phyloP scores from a whole-genome alignment of 371 early-diverging fungal genomes.

The Haplosporangium sp. region DNA sequence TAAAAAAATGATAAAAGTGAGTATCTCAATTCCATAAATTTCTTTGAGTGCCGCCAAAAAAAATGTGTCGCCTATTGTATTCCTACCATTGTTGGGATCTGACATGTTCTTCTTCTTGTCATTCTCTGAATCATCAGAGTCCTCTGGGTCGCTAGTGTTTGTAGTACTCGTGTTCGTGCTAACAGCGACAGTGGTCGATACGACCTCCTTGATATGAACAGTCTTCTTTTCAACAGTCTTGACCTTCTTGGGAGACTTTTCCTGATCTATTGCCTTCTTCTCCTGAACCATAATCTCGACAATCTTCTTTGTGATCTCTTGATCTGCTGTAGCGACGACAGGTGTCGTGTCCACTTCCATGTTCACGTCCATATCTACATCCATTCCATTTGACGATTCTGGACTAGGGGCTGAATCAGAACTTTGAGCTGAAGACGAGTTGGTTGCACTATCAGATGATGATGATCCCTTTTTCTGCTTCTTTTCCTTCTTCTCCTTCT shows the following conservation, averaged over 20 bases:
- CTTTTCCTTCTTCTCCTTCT: conserved; percentile 20
- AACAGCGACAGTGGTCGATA: not conserved
- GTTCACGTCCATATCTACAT: conserved; percentile 16
- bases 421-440: not conserved
- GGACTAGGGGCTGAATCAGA: not conserved
- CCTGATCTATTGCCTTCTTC: conserved; percentile 10
- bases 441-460: not conserved
- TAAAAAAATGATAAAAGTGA: not conserved
- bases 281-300: conserved; percentile 12
- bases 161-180: not conserved
- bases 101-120: not conserved
- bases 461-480: not conserved
- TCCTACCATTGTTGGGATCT: too few relatives aligned
- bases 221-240: conserved; percentile 10
- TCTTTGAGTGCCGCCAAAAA: not conserved
- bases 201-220: not conserved
- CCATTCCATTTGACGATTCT: not conserved
- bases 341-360: conserved; percentile 8
- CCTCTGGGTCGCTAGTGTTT: not conserved
- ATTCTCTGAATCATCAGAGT: not conserved
- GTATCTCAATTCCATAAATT: not conserved
- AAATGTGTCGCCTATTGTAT: too few relatives aligned
- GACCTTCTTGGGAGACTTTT: conserved; percentile 4
- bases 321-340: not conserved
- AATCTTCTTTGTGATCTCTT: not conserved